Conservation (phyloP, 2,329 filamentous ascomycete genomes). For the Pyricularia grisea region DNA sequence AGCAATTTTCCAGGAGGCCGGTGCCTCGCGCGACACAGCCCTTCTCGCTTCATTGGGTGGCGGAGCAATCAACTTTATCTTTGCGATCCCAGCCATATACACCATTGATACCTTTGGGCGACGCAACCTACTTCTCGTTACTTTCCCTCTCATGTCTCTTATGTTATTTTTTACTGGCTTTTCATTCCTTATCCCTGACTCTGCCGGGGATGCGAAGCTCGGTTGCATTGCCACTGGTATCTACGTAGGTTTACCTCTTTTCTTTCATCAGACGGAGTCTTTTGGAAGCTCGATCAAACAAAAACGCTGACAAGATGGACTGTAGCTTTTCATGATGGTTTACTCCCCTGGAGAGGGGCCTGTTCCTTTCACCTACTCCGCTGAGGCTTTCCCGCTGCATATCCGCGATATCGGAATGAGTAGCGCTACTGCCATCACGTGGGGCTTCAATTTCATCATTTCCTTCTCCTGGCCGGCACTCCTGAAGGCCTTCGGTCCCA, state of each 20-base stretch:
- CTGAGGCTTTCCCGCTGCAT: constrained; percentile 55
- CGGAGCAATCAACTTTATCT: constrained; percentile 51
- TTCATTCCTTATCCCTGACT: constrained; percentile 35
- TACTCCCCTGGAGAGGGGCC: constrained; percentile 50
- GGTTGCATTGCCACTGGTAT: constrained; percentile 38
- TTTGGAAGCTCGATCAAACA: background rate
- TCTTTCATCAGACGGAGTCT: background rate
- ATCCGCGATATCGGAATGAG: constrained; percentile 53
- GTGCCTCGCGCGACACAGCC: constrained; percentile 26
- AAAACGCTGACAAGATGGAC: background rate
- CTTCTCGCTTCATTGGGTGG: constrained; percentile 34
- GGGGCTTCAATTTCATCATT: constrained; percentile 30
- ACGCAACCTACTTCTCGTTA: constrained; percentile 51
- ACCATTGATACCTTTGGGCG: constrained; percentile 61
- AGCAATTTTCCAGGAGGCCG: constrained; percentile 33
- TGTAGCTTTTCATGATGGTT: constrained; percentile 31
- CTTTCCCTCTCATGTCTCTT: constrained; percentile 58
- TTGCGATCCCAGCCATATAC: constrained; percentile 57
- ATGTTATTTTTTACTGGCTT: constrained; percentile 48
- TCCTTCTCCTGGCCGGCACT: constrained; percentile 35
- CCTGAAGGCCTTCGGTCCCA: constrained; percentile 27
- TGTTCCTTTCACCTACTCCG: constrained; percentile 56
- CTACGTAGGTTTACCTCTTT: constrained; percentile 17
- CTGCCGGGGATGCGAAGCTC: no score
- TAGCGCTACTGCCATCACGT: constrained; percentile 39